These are phyloP conservation scores for Claviceps sorghi DNA, from an alignment of 2,329 filamentous ascomycete species.

Conservation along the genomic window DNA sequence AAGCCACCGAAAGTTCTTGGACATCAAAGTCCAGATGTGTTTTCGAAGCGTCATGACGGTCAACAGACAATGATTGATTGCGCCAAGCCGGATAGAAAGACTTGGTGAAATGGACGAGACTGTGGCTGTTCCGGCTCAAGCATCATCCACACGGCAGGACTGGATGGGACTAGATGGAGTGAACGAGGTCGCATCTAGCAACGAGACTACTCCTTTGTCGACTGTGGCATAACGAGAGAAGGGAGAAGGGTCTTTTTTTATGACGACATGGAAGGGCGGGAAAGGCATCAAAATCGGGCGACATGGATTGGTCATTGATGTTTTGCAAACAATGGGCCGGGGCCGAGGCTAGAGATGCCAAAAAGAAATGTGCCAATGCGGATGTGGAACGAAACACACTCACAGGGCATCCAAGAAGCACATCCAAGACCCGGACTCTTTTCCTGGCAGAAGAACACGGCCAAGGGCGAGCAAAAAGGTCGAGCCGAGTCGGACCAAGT, in stretches of 20 bases:
- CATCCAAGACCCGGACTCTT: no score
- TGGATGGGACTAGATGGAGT: neutral
- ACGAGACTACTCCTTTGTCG: neutral
- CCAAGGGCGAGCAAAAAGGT: neutral
- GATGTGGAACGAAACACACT: neutral
- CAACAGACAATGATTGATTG: neutral
- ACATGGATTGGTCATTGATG: neutral
- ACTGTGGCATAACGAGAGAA: neutral
- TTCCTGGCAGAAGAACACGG: neutral
- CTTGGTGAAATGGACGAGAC: neutral
- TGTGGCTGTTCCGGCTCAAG: neutral
- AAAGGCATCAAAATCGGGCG: neutral
- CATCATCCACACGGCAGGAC: neutral
- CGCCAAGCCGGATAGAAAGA: neutral
- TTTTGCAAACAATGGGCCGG: no score
- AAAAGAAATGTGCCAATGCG: no score
- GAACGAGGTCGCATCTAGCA: neutral
- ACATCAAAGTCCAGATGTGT: conserved; percentile 46
- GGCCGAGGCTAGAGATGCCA: no score
- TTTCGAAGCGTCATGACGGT: conserved; percentile 34
- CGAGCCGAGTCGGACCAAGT: neutral
- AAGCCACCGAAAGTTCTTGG: conserved; percentile 47
- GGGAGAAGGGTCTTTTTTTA: neutral
- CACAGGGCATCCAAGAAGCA: no score
- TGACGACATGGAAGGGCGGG: neutral